Conservation (phyloP, 106 monocot genomes). For the Dendrobium huoshanense region DNA sequence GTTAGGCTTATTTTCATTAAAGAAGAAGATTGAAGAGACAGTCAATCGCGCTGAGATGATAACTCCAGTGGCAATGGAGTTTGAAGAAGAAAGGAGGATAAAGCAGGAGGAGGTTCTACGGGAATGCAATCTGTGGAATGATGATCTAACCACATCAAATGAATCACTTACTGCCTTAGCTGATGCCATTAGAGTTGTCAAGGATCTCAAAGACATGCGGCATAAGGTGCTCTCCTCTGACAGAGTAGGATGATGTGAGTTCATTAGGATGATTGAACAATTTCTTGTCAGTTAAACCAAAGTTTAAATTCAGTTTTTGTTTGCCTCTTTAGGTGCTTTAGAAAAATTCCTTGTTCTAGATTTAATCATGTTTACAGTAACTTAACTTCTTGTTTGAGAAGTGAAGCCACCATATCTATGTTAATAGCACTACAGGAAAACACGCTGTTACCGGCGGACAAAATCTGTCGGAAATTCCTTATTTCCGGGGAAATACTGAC, state of each 20-base stretch:
- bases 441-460: too few relatives aligned
- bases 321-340: background rate
- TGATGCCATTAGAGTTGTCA: constrained; percentile 48
- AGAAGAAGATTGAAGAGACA: constrained; percentile 70
- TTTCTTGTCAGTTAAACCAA: background rate
- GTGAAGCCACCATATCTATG: background rate
- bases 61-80: constrained; percentile 47
- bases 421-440: too few relatives aligned
- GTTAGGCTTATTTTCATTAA: constrained; percentile 71
- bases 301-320: background rate
- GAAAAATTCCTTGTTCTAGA: background rate
- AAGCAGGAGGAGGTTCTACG: constrained; percentile 50
- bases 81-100: constrained; percentile 57
- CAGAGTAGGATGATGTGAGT: constrained; percentile 40
- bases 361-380: background rate
- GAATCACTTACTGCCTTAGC: constrained; percentile 54
- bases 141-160: constrained; percentile 41
- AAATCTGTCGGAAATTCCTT: too few relatives aligned
- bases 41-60: constrained; percentile 51
- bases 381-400: background rate
- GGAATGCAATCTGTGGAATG: constrained; percentile 56
- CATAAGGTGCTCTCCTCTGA: constrained; percentile 73
- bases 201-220: constrained; percentile 67
- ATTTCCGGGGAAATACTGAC: too few relatives aligned
- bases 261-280: background rate